phyloP scores from a whole-genome alignment of 2,329 filamentous ascomycete species.

The Colletotrichum abscissum region DNA sequence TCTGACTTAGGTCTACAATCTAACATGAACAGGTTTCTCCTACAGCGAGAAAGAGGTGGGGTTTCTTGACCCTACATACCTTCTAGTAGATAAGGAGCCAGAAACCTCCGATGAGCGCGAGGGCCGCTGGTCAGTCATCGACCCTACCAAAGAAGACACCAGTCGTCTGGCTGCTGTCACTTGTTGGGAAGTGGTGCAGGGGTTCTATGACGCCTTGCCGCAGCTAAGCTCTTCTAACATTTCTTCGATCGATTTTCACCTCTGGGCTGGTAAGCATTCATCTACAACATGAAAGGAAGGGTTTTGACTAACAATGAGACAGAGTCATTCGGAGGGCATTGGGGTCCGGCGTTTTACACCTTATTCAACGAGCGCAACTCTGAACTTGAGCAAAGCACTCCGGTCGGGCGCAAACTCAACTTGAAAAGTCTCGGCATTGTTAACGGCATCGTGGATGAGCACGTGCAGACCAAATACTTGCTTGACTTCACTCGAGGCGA shows the following conservation, averaged over 20 bases:
- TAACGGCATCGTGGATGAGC: conserved; percentile 44
- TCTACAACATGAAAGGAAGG: too few species aligned
- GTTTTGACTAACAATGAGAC: not conserved
- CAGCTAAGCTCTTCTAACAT: conserved; percentile 8
- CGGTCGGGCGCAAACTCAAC: not conserved
- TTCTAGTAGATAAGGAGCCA: not conserved
- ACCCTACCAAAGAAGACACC: conserved; percentile 16
- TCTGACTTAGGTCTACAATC: fast-evolving
- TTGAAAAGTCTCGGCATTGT: conserved; percentile 1
- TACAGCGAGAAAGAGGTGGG: conserved; percentile 22
- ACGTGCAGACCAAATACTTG: conserved; percentile 1
- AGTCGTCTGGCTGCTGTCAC: conserved; percentile 15
- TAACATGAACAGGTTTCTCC: not conserved
- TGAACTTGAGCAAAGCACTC: not conserved
- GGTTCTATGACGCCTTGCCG: conserved; percentile 16
- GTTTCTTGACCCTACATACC: conserved; percentile 4
- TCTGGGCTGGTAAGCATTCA: conserved; percentile 5
- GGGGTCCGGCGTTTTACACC: conserved; percentile 2
- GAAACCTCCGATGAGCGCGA: not conserved
- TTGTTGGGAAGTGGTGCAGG: conserved; percentile 21
- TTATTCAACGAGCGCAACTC: conserved; percentile 16
- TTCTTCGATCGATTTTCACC: conserved; percentile 11
- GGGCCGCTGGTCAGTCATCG: conserved; percentile 14
- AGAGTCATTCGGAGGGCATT: conserved; percentile 17
- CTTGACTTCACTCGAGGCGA: not conserved